phyloP scores from a whole-genome alignment of 371 early-diverging fungal genomes.

The Conidiobolus coronatus region DNA sequence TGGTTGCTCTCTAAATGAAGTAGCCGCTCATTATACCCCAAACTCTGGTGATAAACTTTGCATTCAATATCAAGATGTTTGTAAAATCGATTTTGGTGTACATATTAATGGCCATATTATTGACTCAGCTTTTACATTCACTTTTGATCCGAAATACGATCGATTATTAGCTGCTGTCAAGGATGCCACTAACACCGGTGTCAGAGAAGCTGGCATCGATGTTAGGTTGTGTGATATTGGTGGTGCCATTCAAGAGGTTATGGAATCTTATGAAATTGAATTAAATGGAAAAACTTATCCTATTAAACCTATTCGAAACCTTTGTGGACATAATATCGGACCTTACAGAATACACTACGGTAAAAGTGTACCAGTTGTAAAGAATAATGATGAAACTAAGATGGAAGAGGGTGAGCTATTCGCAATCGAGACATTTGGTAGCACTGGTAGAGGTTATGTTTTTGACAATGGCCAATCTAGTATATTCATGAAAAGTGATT shows the following conservation, averaged over 20 bases:
- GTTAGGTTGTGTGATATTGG: conserved; percentile 94
- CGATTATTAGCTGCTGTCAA: conserved; percentile 73
- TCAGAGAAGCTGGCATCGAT: conserved; percentile 92
- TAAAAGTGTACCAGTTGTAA: conserved; percentile 92
- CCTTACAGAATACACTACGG: conserved; percentile 93
- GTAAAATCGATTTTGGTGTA: conserved; percentile 98
- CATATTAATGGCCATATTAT: conserved; percentile 94
- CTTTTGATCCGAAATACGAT: conserved; percentile 87
- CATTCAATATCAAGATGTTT: conserved; percentile 79
- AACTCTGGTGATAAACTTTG: conserved; percentile 92
- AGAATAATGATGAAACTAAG: conserved; percentile 75
- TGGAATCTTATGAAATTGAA: conserved; percentile 96
- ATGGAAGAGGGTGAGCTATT: conserved; percentile 95
- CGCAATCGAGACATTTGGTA: conserved; percentile 99
- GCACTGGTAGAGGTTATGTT: conserved; percentile 92
- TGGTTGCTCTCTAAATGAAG: conserved; percentile 89
- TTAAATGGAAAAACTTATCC: conserved; percentile 85
- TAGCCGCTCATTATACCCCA: conserved; percentile 99
- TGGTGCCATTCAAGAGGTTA: conserved; percentile 92
- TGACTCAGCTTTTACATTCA: conserved; percentile 95
- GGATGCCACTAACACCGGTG: conserved; percentile 96
- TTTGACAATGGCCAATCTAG: conserved; percentile 84
- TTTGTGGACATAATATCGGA: conserved; percentile 96
- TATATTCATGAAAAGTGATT: conserved; percentile 66
- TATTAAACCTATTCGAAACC: conserved; percentile 88